Evolutionary conservation across 495 filamentous ascomycete species (phyloP).

Genomic region (Trichoderma parareesei): DNA sequence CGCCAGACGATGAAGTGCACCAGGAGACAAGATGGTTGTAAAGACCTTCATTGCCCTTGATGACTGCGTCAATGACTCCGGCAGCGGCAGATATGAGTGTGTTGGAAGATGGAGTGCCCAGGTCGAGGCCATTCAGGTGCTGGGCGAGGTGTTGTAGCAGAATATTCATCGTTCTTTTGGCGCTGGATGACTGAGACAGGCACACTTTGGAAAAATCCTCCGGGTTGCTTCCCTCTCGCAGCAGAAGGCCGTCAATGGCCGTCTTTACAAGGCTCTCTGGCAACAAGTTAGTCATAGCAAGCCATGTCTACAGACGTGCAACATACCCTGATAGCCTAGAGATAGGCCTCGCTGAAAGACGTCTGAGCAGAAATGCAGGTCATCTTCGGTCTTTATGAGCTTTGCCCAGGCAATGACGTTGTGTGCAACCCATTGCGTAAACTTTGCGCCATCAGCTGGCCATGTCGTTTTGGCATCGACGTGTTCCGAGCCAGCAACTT

Average conservation of each 20-base stretch:
- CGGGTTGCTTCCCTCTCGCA: conserved; percentile 26
- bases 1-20: conserved; percentile 56
- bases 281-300: conserved; percentile 12
- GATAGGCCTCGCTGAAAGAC: conserved; percentile 58
- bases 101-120: conserved; percentile 24
- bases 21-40: conserved; percentile 56
- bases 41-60: conserved; percentile 27
- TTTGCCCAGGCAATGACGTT: conserved; percentile 50
- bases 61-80: conserved; percentile 31
- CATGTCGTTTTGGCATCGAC: conserved; percentile 36
- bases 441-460: conserved; percentile 58
- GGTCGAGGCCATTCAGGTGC: conserved; percentile 33
- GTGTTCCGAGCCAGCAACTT: conserved; percentile 28
- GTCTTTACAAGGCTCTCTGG: conserved; percentile 50
- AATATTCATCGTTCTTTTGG: conserved; percentile 48
- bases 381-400: conserved; percentile 30
- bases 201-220: conserved; percentile 34
- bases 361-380: conserved; percentile 48
- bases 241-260: conserved; percentile 37
- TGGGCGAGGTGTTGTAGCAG: conserved; percentile 53
- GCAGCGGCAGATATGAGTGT: conserved; percentile 40
- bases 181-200: conserved; percentile 39
- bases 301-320: not conserved
- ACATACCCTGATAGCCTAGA: conserved; percentile 65
- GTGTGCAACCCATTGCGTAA: conserved; percentile 64